A percentile compares a stretch with the other conserved stretches of the same genome.
These are phyloP conservation scores for Aspergillus fumigatiaffinis DNA, from an alignment of 2,329 filamentous ascomycete species.

Conservation along the genomic window DNA sequence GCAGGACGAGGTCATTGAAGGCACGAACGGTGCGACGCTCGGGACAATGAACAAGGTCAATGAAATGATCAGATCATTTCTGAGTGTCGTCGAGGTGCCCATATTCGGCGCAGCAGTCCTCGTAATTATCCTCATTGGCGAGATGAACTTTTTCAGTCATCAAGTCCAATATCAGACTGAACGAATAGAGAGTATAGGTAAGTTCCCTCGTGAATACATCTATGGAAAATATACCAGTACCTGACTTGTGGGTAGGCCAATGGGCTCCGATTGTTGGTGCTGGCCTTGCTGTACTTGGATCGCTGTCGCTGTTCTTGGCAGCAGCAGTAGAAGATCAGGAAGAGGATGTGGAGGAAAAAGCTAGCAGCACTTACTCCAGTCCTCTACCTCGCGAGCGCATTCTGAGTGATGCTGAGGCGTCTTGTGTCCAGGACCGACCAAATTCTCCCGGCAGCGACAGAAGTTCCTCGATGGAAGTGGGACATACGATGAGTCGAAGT, in stretches of 20 bases:
- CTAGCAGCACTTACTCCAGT: conserved; percentile 36
- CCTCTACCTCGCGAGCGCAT: background rate
- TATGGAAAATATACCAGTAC: conserved; percentile 39
- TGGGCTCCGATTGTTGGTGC: conserved; percentile 49
- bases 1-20: conserved; percentile 44
- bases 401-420: background rate
- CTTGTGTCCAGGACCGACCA: background rate
- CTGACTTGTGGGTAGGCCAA: conserved; percentile 20
- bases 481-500: background rate
- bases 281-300: conserved; percentile 55
- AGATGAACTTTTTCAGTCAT: background rate
- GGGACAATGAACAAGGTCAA: conserved; percentile 46
- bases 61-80: conserved; percentile 30
- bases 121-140: background rate
- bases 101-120: conserved; percentile 48
- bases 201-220: background rate
- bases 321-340: conserved; percentile 27
- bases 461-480: background rate
- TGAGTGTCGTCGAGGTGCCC: conserved; percentile 51
- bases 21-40: conserved; percentile 54
- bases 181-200: background rate
- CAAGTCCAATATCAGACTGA: background rate
- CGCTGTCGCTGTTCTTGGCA: conserved; percentile 53
- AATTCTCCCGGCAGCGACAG: background rate
- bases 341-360: conserved; percentile 34